phyloP scores from a whole-genome alignment of 2,329 filamentous ascomycete genomes.

The Aspergillus ustus region DNA sequence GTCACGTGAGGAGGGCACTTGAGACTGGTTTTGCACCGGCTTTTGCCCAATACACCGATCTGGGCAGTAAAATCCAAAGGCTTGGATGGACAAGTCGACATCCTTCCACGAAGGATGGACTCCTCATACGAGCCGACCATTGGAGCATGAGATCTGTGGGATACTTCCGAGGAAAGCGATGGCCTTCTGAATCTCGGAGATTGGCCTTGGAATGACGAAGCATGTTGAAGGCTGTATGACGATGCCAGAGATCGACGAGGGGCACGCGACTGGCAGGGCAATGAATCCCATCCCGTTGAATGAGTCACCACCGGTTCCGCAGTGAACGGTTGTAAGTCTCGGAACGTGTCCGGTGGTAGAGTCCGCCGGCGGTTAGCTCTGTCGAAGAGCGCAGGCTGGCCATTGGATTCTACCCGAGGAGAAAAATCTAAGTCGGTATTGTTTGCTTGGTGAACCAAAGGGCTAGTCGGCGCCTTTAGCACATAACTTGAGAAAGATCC shows the following conservation, averaged over 20 bases:
- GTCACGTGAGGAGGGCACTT: slow-evolving; percentile 89
- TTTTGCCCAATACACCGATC: slow-evolving; percentile 88
- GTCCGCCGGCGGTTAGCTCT: slow-evolving; percentile 70
- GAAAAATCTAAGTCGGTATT: slow-evolving; percentile 76
- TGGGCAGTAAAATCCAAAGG: slow-evolving; percentile 92
- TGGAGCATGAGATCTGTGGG: slow-evolving; percentile 82
- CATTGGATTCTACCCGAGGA: slow-evolving; percentile 56
- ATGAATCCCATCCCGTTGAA: slow-evolving; percentile 58
- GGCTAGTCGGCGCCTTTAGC: slow-evolving; percentile 88
- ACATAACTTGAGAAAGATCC: slow-evolving; percentile 79
- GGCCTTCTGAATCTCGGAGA: slow-evolving; percentile 60
- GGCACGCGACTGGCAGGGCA: slow-evolving; percentile 77
- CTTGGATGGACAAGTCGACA: slow-evolving; percentile 94
- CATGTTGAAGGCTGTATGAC: slow-evolving; percentile 54
- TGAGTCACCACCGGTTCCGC: slow-evolving; percentile 41
- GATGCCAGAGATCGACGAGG: slow-evolving; percentile 75
- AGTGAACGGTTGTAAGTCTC: slow-evolving; percentile 52
- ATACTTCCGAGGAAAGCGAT: slow-evolving; percentile 74
- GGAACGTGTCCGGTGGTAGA: slow-evolving; percentile 66
- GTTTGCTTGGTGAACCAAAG: slow-evolving; percentile 84
- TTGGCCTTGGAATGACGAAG: slow-evolving; percentile 48
- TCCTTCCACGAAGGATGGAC: slow-evolving; percentile 89
- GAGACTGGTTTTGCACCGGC: slow-evolving; percentile 83
- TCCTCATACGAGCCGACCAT: slow-evolving; percentile 99
- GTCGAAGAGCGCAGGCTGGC: slow-evolving; percentile 53